Percentiles rank a stretch among this genome's conserved stretches.
phyloP scores from a whole-genome alignment of 495 filamentous ascomycete species.

The Xylaria acuta region DNA sequence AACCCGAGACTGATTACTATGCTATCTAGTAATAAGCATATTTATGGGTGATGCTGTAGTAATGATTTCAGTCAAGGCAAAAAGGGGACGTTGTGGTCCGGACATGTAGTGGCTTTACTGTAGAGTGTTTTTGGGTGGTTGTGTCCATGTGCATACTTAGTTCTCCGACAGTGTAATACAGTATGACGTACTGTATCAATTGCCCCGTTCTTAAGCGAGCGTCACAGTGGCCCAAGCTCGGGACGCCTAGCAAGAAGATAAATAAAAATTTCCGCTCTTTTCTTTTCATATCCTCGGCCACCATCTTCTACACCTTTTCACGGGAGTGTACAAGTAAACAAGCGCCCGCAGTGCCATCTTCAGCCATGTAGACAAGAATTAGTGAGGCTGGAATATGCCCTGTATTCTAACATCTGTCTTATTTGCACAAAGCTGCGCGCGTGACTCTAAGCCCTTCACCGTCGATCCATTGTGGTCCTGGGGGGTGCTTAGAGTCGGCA shows the following conservation, averaged over 20 bases:
- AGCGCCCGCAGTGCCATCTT: not conserved
- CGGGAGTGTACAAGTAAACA: not conserved
- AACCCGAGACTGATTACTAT: not conserved
- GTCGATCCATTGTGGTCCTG: slow-evolving; percentile 24
- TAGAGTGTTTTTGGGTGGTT: too few species aligned
- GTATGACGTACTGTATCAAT: not conserved
- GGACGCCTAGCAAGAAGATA: not conserved
- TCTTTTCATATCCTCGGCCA: not conserved
- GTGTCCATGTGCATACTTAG: too few species aligned
- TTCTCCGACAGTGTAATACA: not conserved
- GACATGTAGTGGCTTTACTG: too few species aligned
- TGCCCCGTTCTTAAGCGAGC: not conserved
- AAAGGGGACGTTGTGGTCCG: too few species aligned
- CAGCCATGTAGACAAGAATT: not conserved
- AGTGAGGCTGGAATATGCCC: slow-evolving; percentile 10
- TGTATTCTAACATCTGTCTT: not conserved
- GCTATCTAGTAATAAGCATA: too few species aligned
- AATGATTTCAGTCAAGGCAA: not conserved
- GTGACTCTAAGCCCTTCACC: not conserved
- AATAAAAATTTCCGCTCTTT: slow-evolving; percentile 12
- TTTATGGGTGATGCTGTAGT: too few species aligned
- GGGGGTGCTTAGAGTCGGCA: slow-evolving; percentile 37
- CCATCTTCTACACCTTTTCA: slow-evolving; percentile 2
- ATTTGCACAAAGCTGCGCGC: slow-evolving; percentile 16
- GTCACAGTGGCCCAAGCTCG: slow-evolving; percentile 10